These are phyloP conservation scores for Pythium insidiosum DNA, from an alignment of 352 stramenopile genomes.

Conservation along the genomic window DNA sequence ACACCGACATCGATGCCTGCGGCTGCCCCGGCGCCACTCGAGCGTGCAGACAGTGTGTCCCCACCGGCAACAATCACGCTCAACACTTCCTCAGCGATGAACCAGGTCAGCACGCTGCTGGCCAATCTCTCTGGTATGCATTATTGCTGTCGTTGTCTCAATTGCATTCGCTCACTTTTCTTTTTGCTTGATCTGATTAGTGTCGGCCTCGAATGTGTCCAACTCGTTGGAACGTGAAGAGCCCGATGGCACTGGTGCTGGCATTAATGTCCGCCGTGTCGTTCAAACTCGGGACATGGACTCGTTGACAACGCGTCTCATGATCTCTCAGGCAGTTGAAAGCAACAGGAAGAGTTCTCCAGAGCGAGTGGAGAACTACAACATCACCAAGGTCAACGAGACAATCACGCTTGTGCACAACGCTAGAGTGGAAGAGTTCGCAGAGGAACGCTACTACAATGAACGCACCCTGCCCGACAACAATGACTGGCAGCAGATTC, in stretches of 20 bases:
- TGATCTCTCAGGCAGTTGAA: constrained; percentile 66
- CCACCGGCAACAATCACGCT: constrained; percentile 41
- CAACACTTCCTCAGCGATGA: constrained; percentile 22
- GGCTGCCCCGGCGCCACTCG: background rate
- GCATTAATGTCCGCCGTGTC: constrained; percentile 49
- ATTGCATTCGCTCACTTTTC: too few species aligned
- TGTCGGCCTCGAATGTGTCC: constrained; percentile 3
- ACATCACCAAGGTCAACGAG: constrained; percentile 67
- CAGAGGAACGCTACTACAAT: constrained; percentile 69
- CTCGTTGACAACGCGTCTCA: constrained; percentile 53
- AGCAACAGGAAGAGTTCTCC: constrained; percentile 43
- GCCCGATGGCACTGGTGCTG: constrained; percentile 48
- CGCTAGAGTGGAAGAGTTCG: constrained; percentile 29
- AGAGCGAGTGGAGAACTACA: constrained; percentile 58
- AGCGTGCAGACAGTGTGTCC: background rate
- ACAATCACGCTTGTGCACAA: constrained; percentile 64
- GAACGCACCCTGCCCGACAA: constrained; percentile 57
- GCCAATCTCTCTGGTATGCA: constrained; percentile 42
- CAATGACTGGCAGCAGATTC: constrained; percentile 61
- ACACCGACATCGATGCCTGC: background rate
- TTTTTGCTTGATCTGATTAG: too few species aligned
- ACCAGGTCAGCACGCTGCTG: constrained; percentile 52
- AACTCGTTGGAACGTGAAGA: constrained; percentile 60
- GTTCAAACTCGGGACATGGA: constrained; percentile 62
- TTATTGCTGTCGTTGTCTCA: too few species aligned